A percentile compares a stretch with the other conserved stretches of the same genome.
Conservation (phyloP, 2,329 filamentous ascomycete genomes). For the Fusarium floridanum region DNA sequence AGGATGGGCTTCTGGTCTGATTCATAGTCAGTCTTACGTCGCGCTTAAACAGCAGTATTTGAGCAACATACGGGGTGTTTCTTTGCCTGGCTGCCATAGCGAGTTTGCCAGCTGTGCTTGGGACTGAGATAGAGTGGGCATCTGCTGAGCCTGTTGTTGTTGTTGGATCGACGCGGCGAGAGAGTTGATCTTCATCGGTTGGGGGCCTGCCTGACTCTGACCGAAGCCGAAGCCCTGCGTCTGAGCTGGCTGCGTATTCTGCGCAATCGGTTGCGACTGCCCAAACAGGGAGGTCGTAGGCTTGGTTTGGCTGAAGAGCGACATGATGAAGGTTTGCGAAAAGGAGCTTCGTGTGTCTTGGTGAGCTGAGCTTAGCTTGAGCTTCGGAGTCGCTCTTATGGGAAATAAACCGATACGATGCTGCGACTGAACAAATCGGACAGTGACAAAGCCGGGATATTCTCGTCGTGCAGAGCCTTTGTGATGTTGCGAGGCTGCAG, state of each 20-base stretch:
- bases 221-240: conserved; percentile 31
- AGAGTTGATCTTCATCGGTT: conserved; percentile 59
- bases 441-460: not conserved
- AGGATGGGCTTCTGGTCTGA: conserved; percentile 76
- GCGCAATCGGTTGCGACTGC: conserved; percentile 51
- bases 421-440: not conserved
- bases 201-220: conserved; percentile 46
- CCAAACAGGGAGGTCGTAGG: conserved; percentile 52
- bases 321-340: conserved; percentile 43
- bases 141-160: conserved; percentile 57
- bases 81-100: conserved; percentile 66
- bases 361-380: conserved; percentile 37
- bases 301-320: conserved; percentile 58
- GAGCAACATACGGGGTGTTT: conserved; percentile 60
- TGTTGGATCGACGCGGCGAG: conserved; percentile 51
- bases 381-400: conserved; percentile 19
- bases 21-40: conserved; percentile 16
- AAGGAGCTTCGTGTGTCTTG: conserved; percentile 2
- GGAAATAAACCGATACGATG: conserved; percentile 13
- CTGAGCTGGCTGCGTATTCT: conserved; percentile 49
- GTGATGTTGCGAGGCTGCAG: conserved; percentile 33
- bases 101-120: conserved; percentile 63
- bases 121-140: conserved; percentile 58
- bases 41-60: not conserved
- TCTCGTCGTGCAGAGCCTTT: not conserved